Evolutionary conservation across 805 yeast genomes (phyloP), one percentile per base, ranked within the genome.

Genomic region (Wickerhamiella musiphila): DNA sequence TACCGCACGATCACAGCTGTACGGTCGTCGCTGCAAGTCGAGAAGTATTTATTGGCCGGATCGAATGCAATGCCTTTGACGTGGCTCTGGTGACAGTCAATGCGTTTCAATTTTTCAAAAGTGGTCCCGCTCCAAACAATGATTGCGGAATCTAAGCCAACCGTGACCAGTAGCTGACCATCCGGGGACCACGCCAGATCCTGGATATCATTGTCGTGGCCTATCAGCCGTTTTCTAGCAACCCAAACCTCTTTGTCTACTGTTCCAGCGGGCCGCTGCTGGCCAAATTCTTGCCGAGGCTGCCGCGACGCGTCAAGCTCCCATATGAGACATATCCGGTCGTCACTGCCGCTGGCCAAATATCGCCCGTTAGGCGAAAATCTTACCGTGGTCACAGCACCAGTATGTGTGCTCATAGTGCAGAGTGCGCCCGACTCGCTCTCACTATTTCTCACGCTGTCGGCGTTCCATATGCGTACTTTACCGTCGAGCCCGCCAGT

Each of bases 131-230:
- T 79, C 95, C 96, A 90, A 9, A 90, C 73, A 28, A 86, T 78
- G 33, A 90, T 79, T 27, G 90, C 77, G 48, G 94, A 64, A 54
- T 90, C 99, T 35, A 90, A 61, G 0, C 98, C 98, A 8, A 86
- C 98, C 1, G 94, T 78, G 12, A 90, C 94, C 29, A 90, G 58
- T 16, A 90, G 69, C 23, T 81, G 69, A 4, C 93, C 78, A 49
- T 86, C 96, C 0, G 96, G 95, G 2, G 94, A 78, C 96, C 98
- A 90, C 26, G 94, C 92, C 43, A 90, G 74, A 54, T 90, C 98
- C 52, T 90, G 98, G 31, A 90, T 79, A 58, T 90, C 99, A 49
- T 86, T 90, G 41, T 90, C 96, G 53, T 90, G 99, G 1, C 95
- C 98, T 13, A 82, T 94, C 11, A 83, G 65, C 46, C 96, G 66